Base-by-base conservation (phyloP, 352 stramenopile genomes). In the Phytophthora citricola region DNA sequence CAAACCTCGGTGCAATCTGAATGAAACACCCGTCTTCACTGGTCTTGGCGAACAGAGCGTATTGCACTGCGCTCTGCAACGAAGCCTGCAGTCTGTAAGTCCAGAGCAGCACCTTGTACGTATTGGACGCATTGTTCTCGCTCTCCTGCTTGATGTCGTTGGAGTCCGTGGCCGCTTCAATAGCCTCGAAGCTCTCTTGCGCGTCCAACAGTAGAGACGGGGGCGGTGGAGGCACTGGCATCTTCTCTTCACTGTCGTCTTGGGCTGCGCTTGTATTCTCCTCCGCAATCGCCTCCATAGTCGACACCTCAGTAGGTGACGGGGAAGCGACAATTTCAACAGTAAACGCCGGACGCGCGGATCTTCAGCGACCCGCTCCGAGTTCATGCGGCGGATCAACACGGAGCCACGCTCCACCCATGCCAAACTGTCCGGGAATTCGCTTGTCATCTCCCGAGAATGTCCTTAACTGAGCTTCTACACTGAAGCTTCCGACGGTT, bases 311-410 rank as follows among this genome's bases (percentile, higher is more conserved):
- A 4, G 59, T 71, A n/a, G 63, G 48, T 17, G 66, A 66, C 47
- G 58, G 46, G 67, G 58, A 24, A 75, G 22, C 29, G 66, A 72
- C 32, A 76, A 44, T 26, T 77, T 64, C 7, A 90, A 76, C 38
- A 94, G 57, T 43, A 94, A 51, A 0, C 87, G 80, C 9, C 82
- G 81, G 44, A 95, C 73, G 27, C 88, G 86, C 58, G 85, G 85
- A 59, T 95, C 88, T 67, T 95, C 86, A 7, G 88, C 88, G 40
- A 96, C 79, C 36, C 88, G 85, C 71, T 96, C 88, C 45, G 87
- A 93, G 63, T 96, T 96, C 83, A 96, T 96, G 72, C 88, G 87
- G 22, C 88, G 85, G 53, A 96, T 88, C 46, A 96, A 76, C 52
- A 86, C 81, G 4, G 88, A 93, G 46, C 88, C 88, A 52, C 88